phyloP scores from a whole-genome alignment of 495 filamentous ascomycete genomes.

The Podospora pseudopauciseta region DNA sequence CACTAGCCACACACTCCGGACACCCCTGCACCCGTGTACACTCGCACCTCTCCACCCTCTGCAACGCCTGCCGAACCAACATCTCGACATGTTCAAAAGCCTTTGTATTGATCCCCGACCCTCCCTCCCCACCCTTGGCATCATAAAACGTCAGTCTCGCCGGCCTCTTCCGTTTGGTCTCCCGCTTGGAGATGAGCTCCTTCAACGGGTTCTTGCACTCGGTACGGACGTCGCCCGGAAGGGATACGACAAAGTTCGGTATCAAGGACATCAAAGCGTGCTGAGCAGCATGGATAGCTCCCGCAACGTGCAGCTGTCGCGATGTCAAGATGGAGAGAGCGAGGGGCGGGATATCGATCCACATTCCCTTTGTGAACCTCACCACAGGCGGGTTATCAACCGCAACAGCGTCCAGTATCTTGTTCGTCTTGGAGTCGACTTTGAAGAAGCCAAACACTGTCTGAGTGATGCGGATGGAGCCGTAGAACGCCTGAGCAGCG shows the following conservation, averaged over 20 bases:
- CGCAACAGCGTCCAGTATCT: conserved; percentile 86
- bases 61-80: conserved; percentile 72
- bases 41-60: conserved; percentile 62
- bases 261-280: conserved; percentile 84
- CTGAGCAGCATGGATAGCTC: conserved; percentile 89
- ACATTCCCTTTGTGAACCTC: conserved; percentile 83
- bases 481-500: conserved; percentile 69
- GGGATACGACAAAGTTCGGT: conserved; percentile 82
- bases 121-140: conserved; percentile 78
- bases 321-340: conserved; percentile 76
- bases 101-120: conserved; percentile 81
- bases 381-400: conserved; percentile 92
- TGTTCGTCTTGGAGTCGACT: conserved; percentile 66
- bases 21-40: conserved; percentile 68
- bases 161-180: conserved; percentile 68
- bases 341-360: conserved; percentile 81
- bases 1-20: conserved; percentile 79
- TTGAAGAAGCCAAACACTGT: conserved; percentile 97
- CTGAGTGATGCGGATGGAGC: conserved; percentile 75
- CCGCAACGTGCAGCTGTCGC: conserved; percentile 74
- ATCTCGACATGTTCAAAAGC: conserved; percentile 89
- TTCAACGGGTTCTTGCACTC: conserved; percentile 82
- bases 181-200: conserved; percentile 63
- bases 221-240: conserved; percentile 82
- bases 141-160: conserved; percentile 93